phyloP scores from a whole-genome alignment of 139 green algal species.

The Closterium sp. region DNA sequence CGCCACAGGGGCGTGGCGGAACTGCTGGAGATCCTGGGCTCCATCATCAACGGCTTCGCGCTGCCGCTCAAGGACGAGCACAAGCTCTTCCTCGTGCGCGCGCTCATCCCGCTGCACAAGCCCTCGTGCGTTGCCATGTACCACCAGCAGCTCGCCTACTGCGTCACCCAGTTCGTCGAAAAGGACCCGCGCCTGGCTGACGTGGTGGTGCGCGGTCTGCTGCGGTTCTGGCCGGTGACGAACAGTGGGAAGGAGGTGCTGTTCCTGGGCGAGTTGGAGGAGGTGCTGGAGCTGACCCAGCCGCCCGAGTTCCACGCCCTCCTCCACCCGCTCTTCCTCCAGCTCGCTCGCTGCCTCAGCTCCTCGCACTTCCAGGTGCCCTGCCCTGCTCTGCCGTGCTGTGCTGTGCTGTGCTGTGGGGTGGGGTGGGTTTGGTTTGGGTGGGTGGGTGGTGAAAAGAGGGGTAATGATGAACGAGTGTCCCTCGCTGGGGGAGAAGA shows the following conservation, averaged over 20 bases:
- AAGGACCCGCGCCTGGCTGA: constrained; percentile 97
- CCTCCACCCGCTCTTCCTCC: constrained; percentile 87
- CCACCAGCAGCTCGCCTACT: constrained; percentile 98
- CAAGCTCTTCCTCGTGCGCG: constrained; percentile 80
- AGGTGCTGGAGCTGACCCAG: constrained; percentile 96
- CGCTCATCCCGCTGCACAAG: constrained; percentile 98
- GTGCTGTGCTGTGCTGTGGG: constrained; percentile 14
- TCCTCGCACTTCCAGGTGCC: constrained; percentile 62
- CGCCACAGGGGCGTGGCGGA: constrained; percentile 97
- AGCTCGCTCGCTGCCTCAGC: constrained; percentile 88
- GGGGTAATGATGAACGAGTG: no score
- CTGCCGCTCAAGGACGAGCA: constrained; percentile 94
- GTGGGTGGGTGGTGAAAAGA: no score
- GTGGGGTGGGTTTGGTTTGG: no score
- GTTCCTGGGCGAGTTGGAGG: constrained; percentile 97
- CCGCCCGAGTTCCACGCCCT: constrained; percentile 87
- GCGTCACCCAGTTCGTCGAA: constrained; percentile 99
- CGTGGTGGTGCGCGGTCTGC: constrained; percentile 79
- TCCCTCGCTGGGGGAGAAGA: no score
- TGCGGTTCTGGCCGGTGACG: constrained; percentile 97
- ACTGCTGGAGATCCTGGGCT: constrained; percentile 91
- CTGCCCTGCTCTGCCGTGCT: no score
- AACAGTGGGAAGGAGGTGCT: constrained; percentile 99
- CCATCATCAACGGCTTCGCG: constrained; percentile 99
- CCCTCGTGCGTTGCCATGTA: constrained; percentile 97